Evolutionary conservation across 192 early-diverging fungal species (phyloP), one percentile per base, ranked within the genome.

Genomic region (Entomortierella lignicola): DNA sequence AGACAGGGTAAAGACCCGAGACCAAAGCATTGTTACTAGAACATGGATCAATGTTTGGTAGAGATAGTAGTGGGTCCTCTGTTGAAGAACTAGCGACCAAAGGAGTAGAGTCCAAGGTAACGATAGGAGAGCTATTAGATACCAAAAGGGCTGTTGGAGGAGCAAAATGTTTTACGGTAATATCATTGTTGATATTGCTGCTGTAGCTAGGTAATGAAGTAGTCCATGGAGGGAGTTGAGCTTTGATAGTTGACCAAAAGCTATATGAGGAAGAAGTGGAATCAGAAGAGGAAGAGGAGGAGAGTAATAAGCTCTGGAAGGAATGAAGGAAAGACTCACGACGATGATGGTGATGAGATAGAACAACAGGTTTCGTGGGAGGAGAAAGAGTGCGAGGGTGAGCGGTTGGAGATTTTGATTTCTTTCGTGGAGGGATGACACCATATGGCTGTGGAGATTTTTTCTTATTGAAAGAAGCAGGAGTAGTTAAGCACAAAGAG

Each of bases 401-500:
- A 34, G 15, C 42, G n/a, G 69, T 6, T 21, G 37, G 26, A n/a
- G 47, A 10, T 25, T 31, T 52, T 48, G 39, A 59, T 54, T 52
- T 72, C n/a, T 41, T 37, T 13, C 63, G 60, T 20, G 61, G 75
- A 41, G 75, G 75, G 32, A 79, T 79, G 51, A 55, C 39, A 53
- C 75, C 75, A 41, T 79, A 79, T 41, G 75, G 75, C 62, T 79
- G 67, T 20, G 67, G 61, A 6, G 37, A 43, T 8, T 57, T 47
- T 23, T 59, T 30, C 5, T 55, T 39, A 20, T 32, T 41, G 18
- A 55, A 26, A 31, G 43, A 12, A n/a, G n/a, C 57, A 25, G 54
- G 62, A 29, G 21, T 0, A 25, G 50, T 34, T 74, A 60, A 77
- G 54, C 72, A 77, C 11, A 63, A 60, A 7, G 72, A 39, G 12